A percentile compares a stretch with the other conserved stretches of the same genome.
phyloP scores from a whole-genome alignment of 2,329 filamentous ascomycete species.

The Hyphodiscus sp. region DNA sequence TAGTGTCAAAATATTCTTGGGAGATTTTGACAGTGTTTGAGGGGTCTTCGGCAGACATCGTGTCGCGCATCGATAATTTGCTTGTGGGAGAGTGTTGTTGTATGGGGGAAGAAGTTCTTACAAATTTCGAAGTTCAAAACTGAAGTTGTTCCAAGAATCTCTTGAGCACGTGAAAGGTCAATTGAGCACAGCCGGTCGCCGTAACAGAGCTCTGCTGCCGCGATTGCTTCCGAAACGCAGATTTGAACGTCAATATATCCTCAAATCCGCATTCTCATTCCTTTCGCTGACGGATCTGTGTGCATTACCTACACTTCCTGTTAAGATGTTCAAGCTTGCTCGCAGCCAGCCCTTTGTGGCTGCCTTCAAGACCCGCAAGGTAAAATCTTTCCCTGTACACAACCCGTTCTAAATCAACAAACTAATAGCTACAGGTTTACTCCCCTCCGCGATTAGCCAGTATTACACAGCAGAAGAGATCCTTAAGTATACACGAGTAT shows the following conservation, averaged over 20 bases:
- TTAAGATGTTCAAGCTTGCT: slow-evolving; percentile 80
- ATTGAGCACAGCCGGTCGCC: slow-evolving; percentile 6
- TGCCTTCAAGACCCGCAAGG: slow-evolving; percentile 72
- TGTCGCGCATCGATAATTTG: background rate
- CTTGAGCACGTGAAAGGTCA: slow-evolving; percentile 16
- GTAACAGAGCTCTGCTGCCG: slow-evolving; percentile 3
- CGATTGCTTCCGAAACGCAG: slow-evolving; percentile 1
- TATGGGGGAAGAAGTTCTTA: background rate
- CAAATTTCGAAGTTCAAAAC: background rate
- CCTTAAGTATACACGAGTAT: slow-evolving; percentile 97
- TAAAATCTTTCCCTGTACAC: slow-evolving; percentile 38
- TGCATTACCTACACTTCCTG: slow-evolving; percentile 19
- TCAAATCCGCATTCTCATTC: slow-evolving; percentile 13
- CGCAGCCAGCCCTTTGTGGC: slow-evolving; percentile 75
- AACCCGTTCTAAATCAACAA: slow-evolving; percentile 18
- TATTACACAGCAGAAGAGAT: slow-evolving; percentile 70
- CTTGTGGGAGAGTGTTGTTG: background rate
- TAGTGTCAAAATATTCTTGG: slow-evolving; percentile 25
- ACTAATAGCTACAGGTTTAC: slow-evolving; percentile 34
- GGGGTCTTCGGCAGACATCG: slow-evolving; percentile 16
- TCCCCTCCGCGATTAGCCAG: slow-evolving; percentile 54
- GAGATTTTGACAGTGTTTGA: slow-evolving; percentile 17
- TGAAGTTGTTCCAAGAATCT: background rate
- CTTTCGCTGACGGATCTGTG: slow-evolving; percentile 23
- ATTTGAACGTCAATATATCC: slow-evolving; percentile 11